Conservation (phyloP, 495 filamentous ascomycete genomes). For the Aspergillus cristatus region DNA sequence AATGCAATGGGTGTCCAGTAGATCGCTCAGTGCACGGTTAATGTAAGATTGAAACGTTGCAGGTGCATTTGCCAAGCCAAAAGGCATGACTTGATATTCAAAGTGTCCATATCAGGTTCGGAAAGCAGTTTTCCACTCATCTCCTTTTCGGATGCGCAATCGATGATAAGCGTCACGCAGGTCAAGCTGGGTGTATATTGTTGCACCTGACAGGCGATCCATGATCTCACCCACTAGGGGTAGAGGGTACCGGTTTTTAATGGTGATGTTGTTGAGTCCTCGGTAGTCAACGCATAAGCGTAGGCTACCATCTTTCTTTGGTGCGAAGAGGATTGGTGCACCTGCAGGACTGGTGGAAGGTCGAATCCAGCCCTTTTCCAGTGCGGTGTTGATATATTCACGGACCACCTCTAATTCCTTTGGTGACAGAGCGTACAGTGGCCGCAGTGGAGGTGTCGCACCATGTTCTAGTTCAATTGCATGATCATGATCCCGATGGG, state of each 20-base stretch:
- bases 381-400: background rate
- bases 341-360: conserved; percentile 1
- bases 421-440: background rate
- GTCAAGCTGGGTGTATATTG: conserved; percentile 38
- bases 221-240: conserved; percentile 37
- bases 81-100: conserved; percentile 15
- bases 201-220: conserved; percentile 14
- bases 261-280: conserved; percentile 30
- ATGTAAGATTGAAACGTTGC: conserved; percentile 23
- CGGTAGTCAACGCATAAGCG: conserved; percentile 39
- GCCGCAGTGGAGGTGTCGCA: background rate
- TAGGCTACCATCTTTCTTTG: conserved; percentile 22
- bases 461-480: too few species aligned
- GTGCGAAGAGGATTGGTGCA: conserved; percentile 25
- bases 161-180: conserved; percentile 30
- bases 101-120: conserved; percentile 17
- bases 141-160: conserved; percentile 15
- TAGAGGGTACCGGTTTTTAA: conserved; percentile 35
- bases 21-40: conserved; percentile 15
- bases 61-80: conserved; percentile 8
- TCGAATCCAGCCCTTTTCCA: background rate
- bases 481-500: too few species aligned
- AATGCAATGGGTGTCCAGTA: conserved; percentile 14
- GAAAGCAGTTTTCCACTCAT: conserved; percentile 29
- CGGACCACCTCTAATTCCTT: background rate